Conservation (phyloP, 192 early-diverging fungal species). For the Podila horticola region DNA sequence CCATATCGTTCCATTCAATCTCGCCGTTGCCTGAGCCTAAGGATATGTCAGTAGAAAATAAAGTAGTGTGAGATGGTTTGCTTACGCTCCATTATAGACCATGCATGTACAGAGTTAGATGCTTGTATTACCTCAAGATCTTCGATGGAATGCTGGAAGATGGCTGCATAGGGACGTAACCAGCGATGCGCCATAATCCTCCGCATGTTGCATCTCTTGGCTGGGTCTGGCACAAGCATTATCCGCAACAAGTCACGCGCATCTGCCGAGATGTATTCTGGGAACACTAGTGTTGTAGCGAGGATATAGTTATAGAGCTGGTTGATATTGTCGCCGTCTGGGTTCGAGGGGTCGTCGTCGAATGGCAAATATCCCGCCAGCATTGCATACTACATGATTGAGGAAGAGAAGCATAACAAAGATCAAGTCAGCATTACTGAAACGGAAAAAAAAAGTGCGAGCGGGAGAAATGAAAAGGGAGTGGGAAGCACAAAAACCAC, state of each 20-base stretch:
- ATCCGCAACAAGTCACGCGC: conserved; percentile 84
- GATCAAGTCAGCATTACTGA: neutral
- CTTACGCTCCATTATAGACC: no score
- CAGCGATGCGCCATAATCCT: conserved; percentile 81
- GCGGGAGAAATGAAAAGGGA: neutral
- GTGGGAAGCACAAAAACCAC: no score
- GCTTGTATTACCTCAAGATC: conserved; percentile 55
- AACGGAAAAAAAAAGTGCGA: neutral
- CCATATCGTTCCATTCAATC: conserved; percentile 35
- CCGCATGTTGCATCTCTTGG: conserved; percentile 74
- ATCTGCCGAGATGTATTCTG: conserved; percentile 80
- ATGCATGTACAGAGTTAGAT: no score
- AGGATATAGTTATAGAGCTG: conserved; percentile 88
- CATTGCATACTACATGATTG: conserved; percentile 77
- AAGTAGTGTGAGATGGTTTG: no score
- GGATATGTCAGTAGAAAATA: no score
- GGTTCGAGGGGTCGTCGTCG: conserved; percentile 91
- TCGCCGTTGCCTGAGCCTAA: conserved; percentile 45
- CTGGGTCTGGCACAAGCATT: conserved; percentile 94
- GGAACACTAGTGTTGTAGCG: conserved; percentile 84
- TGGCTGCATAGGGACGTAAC: conserved; percentile 60
- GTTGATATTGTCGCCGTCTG: conserved; percentile 91
- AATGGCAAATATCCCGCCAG: conserved; percentile 89
- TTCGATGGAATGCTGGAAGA: conserved; percentile 56
- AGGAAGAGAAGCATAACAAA: neutral